These are phyloP conservation scores for Sporothrix schenckii DNA, from an alignment of 2,329 filamentous ascomycete species.

Conservation along the genomic window DNA sequence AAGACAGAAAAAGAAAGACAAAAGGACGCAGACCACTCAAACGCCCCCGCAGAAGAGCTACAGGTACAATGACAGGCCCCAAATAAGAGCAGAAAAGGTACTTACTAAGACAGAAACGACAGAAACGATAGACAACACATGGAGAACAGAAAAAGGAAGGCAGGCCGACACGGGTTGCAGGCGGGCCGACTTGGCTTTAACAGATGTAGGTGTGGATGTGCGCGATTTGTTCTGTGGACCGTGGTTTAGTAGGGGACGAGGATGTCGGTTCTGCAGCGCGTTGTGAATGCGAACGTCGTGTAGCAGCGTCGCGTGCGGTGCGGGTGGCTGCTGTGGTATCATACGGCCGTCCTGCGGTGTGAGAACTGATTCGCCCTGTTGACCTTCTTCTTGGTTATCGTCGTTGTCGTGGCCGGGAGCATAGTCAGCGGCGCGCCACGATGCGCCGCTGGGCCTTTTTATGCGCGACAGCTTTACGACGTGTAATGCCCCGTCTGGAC, in stretches of 20 bases:
- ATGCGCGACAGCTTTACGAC: constrained; percentile 30
- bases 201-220: constrained; percentile 30
- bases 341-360: not conserved
- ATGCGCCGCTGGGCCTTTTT: constrained; percentile 37
- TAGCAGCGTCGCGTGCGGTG: constrained; percentile 14
- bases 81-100: not conserved
- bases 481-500: constrained; percentile 1
- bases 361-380: constrained; percentile 29
- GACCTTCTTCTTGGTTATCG: constrained; percentile 28
- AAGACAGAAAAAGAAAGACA: constrained; percentile 12
- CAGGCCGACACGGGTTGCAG: constrained; percentile 32
- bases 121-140: constrained; percentile 41
- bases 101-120: constrained; percentile 37
- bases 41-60: not conserved
- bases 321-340: constrained; percentile 8
- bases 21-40: not conserved
- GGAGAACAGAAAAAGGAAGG: constrained; percentile 38
- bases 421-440: constrained; percentile 40
- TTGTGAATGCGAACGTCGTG: not conserved
- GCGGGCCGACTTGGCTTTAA: constrained; percentile 35
- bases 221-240: constrained; percentile 34
- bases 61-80: not conserved
- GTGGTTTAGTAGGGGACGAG: not conserved
- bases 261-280: not conserved
- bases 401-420: constrained; percentile 25